These are phyloP conservation scores for Irpex rosettiformis DNA, from an alignment of 1,284 basidiomycete genomes.

Conservation along the genomic window DNA sequence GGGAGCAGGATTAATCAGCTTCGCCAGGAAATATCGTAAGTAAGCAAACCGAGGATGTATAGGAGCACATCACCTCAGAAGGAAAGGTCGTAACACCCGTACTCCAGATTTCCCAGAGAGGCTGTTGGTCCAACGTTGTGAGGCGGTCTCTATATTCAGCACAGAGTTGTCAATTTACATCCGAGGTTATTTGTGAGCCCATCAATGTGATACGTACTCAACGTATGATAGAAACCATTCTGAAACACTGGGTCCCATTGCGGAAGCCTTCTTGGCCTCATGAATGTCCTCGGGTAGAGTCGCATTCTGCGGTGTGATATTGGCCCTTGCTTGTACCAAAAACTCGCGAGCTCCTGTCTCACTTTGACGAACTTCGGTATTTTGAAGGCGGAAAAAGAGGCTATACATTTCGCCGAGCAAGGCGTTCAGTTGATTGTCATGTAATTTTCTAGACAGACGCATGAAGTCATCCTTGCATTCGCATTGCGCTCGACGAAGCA, in stretches of 20 bases:
- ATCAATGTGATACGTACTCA: constrained; percentile 42
- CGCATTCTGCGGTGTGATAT: constrained; percentile 17
- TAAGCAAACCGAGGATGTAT: neutral
- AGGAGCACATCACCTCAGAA: constrained; percentile 43
- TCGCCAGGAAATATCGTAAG: constrained; percentile 1
- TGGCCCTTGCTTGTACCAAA: constrained; percentile 29
- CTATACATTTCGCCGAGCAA: constrained; percentile 38
- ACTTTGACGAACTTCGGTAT: constrained; percentile 22
- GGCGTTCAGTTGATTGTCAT: constrained; percentile 32
- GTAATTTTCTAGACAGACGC: constrained; percentile 40
- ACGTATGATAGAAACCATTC: constrained; percentile 51
- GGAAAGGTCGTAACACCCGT: constrained; percentile 62
- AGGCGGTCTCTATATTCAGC: constrained; percentile 35
- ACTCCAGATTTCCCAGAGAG: constrained; percentile 71
- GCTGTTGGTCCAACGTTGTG: constrained; percentile 42
- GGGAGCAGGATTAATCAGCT: constrained; percentile 70
- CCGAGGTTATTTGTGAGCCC: no score
- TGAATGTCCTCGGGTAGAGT: constrained; percentile 3
- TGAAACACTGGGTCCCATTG: constrained; percentile 22
- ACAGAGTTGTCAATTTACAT: neutral
- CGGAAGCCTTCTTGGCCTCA: constrained; percentile 7
- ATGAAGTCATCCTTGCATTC: neutral
- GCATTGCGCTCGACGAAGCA: neutral
- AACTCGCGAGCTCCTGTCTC: constrained; percentile 36
- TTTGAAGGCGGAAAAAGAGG: constrained; percentile 31